These are phyloP conservation scores for Pterocarpus macrocarpus DNA, from an alignment of 306 rosid species.

Conservation along the genomic window DNA sequence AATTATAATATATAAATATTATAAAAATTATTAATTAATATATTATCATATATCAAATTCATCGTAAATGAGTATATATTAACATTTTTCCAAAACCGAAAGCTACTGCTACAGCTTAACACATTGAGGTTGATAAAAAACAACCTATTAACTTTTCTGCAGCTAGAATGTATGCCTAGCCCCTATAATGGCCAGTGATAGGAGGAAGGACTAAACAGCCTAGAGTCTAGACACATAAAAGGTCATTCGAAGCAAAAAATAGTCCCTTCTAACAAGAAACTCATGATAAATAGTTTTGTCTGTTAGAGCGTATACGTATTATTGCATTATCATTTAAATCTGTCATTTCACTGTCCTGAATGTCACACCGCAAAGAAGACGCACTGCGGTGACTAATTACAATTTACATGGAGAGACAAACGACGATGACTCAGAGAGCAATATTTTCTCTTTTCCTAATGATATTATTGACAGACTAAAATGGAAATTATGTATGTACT, in stretches of 20 bases:
- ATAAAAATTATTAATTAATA: too few relatives aligned
- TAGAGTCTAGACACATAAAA: constrained; percentile 17
- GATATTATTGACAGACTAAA: constrained; percentile 23
- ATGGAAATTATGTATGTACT: background rate
- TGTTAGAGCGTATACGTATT: background rate
- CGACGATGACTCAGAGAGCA: constrained; percentile 41
- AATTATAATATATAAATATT: too few relatives aligned
- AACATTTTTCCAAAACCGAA: too few relatives aligned
- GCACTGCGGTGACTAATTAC: constrained; percentile 25
- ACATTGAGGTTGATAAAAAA: too few relatives aligned
- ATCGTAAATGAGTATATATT: too few relatives aligned
- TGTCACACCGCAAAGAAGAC: constrained; percentile 31
- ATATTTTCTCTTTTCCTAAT: constrained; percentile 24
- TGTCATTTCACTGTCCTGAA: constrained; percentile 14
- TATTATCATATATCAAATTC: too few relatives aligned
- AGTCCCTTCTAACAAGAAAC: constrained; percentile 35
- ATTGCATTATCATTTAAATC: constrained; percentile 33
- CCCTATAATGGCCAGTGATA: constrained; percentile 22
- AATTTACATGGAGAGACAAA: constrained; percentile 46
- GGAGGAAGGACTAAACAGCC: constrained; percentile 33
- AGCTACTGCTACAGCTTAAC: too few relatives aligned
- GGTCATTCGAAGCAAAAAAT: constrained; percentile 13
- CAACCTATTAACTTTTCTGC: constrained; percentile 2
- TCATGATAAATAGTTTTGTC: constrained; percentile 33
- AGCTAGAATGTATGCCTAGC: background rate